A percentile compares a stretch with the other conserved stretches of the same genome.
phyloP scores from a whole-genome alignment of 192 early-diverging fungal species.

The Lobulomyces angularis region DNA sequence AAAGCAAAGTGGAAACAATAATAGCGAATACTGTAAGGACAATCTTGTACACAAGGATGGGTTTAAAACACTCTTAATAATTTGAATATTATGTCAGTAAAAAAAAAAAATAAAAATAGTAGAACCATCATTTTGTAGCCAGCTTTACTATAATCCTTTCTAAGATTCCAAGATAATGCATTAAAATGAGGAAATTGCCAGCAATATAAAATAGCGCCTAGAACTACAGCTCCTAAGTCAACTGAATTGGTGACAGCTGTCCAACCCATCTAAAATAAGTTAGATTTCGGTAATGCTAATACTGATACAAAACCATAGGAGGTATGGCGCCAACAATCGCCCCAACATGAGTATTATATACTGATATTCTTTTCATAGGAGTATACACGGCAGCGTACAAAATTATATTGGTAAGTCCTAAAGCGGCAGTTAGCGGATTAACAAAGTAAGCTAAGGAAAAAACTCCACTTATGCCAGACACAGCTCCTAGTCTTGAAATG shows the following conservation, averaged over 20 bases:
- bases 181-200: conserved; percentile 99
- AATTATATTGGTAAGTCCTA: conserved; percentile 77
- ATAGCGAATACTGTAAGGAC: conserved; percentile 62
- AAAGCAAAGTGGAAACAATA: conserved; percentile 59
- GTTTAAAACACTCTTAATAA: conserved; percentile 44
- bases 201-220: conserved; percentile 73
- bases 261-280: too few relatives aligned
- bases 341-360: conserved; percentile 94
- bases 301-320: too few relatives aligned
- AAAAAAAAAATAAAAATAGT: too few relatives aligned
- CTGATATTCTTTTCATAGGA: conserved; percentile 80
- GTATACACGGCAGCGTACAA: conserved; percentile 87
- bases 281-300: too few relatives aligned
- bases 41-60: conserved; percentile 83
- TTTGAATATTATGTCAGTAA: background rate
- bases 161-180: conserved; percentile 76
- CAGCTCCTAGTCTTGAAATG: conserved; percentile 59
- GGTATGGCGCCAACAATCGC: conserved; percentile 92
- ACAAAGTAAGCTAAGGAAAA: conserved; percentile 57
- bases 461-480: conserved; percentile 56
- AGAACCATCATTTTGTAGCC: conserved; percentile 94
- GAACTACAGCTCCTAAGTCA: conserved; percentile 65
- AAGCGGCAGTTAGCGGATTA: conserved; percentile 70
- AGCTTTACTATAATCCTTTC: conserved; percentile 90
- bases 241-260: conserved; percentile 66